Percentiles rank a stretch among this genome's conserved stretches.
These are phyloP conservation scores for Gardenia jasminoides DNA, from an alignment of 257 asterid genomes.

Conservation along the genomic window DNA sequence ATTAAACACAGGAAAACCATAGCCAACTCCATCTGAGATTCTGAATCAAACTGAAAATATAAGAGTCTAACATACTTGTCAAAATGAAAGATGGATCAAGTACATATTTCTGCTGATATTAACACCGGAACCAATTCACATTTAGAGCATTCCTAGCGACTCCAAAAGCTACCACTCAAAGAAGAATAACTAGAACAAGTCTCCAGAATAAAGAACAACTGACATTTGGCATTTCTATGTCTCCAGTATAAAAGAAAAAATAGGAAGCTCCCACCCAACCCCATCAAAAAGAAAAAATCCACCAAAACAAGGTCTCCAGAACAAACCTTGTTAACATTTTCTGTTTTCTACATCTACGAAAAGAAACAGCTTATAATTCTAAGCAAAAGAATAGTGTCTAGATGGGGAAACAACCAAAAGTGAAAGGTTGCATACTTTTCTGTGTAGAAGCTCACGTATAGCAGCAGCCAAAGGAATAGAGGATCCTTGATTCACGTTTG, in stretches of 20 bases:
- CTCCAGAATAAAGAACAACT: neutral
- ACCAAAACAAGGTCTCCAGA: neutral
- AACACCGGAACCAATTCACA: neutral
- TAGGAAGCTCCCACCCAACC: too few species aligned
- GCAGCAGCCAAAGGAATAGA: conserved; percentile 51
- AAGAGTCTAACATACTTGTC: neutral
- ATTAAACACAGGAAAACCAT: neutral
- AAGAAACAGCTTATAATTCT: neutral
- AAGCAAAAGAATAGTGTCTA: neutral
- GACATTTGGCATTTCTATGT: too few species aligned
- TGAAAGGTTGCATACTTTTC: conserved; percentile 48
- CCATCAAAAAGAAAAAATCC: too few species aligned
- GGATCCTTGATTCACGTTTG: conserved; percentile 37
- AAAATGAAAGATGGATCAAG: neutral
- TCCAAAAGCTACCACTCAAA: neutral
- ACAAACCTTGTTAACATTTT: too few species aligned
- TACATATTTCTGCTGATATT: neutral
- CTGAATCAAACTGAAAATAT: neutral
- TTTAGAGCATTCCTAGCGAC: neutral
- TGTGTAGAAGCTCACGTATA: conserved; percentile 69
- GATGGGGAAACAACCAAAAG: conserved; percentile 1
- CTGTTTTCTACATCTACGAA: neutral
- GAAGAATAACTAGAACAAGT: neutral
- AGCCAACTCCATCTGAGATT: neutral
- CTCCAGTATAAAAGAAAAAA: too few species aligned